Conservation (phyloP, 345 rosid species). For the Aurinia saxatilis region DNA sequence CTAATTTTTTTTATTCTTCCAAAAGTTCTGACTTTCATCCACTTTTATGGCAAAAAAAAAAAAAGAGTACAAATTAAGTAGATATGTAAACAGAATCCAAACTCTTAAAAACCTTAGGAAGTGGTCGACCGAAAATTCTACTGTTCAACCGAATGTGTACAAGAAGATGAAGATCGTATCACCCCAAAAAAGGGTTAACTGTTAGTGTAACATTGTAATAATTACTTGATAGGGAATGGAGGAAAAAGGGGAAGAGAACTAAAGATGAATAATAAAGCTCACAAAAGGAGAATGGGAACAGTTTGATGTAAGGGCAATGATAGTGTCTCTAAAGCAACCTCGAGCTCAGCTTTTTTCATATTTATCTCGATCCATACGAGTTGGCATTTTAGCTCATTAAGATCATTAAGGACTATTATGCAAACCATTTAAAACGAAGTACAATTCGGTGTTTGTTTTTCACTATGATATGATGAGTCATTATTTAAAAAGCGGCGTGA, state of each 20-base stretch:
- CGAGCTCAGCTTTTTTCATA: slow-evolving; percentile 12
- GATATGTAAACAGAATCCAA: neutral
- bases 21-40: too few relatives aligned
- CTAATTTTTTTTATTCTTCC: too few relatives aligned
- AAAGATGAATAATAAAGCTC: slow-evolving; percentile 19
- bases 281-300: slow-evolving; percentile 22
- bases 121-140: neutral
- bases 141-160: neutral
- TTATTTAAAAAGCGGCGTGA: slow-evolving; percentile 29
- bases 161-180: neutral
- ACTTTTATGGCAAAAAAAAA: too few relatives aligned
- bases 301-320: slow-evolving; percentile 29
- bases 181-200: neutral
- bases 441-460: slow-evolving; percentile 16
- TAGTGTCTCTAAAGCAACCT: slow-evolving; percentile 27
- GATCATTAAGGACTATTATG: slow-evolving; percentile 3
- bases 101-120: neutral
- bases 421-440: slow-evolving; percentile 11
- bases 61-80: too few relatives aligned
- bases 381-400: neutral
- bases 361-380: neutral
- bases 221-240: neutral
- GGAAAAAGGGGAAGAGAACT: slow-evolving; percentile 2
- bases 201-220: neutral
- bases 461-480: slow-evolving; percentile 24